phyloP scores from a whole-genome alignment of 1,139 yeast species.

The Meyerozyma smithsonii region DNA sequence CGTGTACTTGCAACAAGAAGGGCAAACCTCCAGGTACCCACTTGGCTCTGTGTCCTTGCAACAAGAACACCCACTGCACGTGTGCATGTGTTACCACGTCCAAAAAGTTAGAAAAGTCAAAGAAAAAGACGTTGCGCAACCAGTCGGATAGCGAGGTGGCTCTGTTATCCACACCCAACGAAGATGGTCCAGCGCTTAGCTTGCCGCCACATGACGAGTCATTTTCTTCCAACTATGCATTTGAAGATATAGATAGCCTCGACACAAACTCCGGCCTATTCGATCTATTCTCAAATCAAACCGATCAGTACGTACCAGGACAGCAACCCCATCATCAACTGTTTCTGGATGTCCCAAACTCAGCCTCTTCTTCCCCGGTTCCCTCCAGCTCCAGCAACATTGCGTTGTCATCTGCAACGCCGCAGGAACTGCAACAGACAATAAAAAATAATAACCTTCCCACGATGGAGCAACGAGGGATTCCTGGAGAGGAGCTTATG shows the following conservation, averaged over 20 bases:
- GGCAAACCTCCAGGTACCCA: constrained; percentile 42
- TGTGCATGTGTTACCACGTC: constrained; percentile 43
- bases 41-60: constrained; percentile 51
- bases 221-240: constrained; percentile 20
- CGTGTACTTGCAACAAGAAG: constrained; percentile 69
- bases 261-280: constrained; percentile 26
- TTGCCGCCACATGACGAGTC: constrained; percentile 5
- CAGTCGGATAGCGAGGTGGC: constrained; percentile 18
- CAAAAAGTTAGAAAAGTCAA: constrained; percentile 23
- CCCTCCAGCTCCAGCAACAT: constrained; percentile 1
- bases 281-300: constrained; percentile 20
- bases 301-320: constrained; percentile 5
- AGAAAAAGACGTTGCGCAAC: constrained; percentile 23
- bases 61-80: constrained; percentile 52
- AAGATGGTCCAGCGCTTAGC: constrained; percentile 4
- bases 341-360: constrained; percentile 4
- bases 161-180: constrained; percentile 2
- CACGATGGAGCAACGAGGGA: neutral
- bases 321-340: constrained; percentile 1
- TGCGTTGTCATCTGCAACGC: constrained; percentile 1
- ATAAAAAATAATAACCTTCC: neutral
- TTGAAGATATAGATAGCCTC: constrained; percentile 33
- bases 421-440: constrained; percentile 1
- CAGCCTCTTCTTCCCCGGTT: constrained; percentile 2
- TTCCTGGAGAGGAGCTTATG: constrained; percentile 19